phyloP scores from a whole-genome alignment of 495 filamentous ascomycete species.

The Hypoxylon lienhwacheense region DNA sequence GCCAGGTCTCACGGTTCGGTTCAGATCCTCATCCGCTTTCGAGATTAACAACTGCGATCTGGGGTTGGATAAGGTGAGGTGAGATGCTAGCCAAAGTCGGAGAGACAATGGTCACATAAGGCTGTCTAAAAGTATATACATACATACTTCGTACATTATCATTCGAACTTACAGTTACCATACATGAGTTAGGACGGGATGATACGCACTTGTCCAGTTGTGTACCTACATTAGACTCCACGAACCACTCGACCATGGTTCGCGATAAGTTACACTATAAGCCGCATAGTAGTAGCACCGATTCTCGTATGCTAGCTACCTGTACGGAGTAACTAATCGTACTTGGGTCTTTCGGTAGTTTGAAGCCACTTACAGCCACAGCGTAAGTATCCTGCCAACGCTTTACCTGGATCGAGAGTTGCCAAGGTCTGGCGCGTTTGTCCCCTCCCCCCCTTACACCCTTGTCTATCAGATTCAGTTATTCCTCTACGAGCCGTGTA shows the following conservation, averaged over 20 bases:
- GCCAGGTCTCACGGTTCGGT: conserved; percentile 23
- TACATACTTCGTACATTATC: too few species aligned
- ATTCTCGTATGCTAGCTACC: conserved; percentile 21
- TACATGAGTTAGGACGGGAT: conserved; percentile 15
- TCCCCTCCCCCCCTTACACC: conserved; percentile 12
- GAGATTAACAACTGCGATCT: conserved; percentile 27
- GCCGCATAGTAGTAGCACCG: conserved; percentile 24
- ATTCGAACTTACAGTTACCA: conserved; percentile 31
- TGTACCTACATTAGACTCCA: conserved; percentile 31
- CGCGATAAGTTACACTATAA: conserved; percentile 22
- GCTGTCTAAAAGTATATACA: too few species aligned
- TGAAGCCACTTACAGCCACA: conserved; percentile 10
- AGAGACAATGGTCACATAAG: conserved; percentile 24
- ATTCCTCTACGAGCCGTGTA: conserved; percentile 24
- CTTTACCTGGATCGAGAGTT: conserved; percentile 26
- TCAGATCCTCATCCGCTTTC: conserved; percentile 25
- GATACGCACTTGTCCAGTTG: conserved; percentile 17
- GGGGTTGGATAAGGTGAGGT: conserved; percentile 20
- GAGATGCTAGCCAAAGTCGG: conserved; percentile 29
- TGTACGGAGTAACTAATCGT: too few species aligned
- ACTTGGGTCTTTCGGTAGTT: too few species aligned
- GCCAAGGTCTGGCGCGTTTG: conserved; percentile 21
- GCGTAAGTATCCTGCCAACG: conserved; percentile 11
- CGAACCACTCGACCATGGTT: conserved; percentile 27
- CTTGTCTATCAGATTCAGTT: conserved; percentile 11